These are phyloP conservation scores for Lepiota brunneoincarnata DNA, from an alignment of 768 basidiomycete species.

Conservation along the genomic window DNA sequence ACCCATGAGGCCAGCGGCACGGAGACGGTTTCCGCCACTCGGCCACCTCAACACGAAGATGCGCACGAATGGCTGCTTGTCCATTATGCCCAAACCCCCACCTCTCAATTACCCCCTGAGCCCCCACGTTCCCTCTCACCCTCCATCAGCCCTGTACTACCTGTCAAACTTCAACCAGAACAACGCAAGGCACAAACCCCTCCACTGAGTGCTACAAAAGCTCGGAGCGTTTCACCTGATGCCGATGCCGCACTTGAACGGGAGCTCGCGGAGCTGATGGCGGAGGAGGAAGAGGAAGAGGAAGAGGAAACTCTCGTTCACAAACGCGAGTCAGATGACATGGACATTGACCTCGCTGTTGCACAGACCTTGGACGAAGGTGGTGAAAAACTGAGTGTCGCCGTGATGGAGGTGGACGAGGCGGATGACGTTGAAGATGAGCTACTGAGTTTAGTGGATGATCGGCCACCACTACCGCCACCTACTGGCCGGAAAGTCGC, in stretches of 20 bases:
- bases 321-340: conserved; percentile 36
- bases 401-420: conserved; percentile 22
- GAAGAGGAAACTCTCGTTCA: conserved; percentile 21
- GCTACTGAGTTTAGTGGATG: conserved; percentile 67
- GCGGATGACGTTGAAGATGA: conserved; percentile 61
- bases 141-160: conserved; percentile 23
- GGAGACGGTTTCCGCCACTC: conserved; percentile 8
- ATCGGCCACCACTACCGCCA: conserved; percentile 27
- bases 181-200: conserved; percentile 8
- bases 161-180: conserved; percentile 9
- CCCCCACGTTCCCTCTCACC: conserved; percentile 26
- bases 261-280: conserved; percentile 41
- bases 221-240: conserved; percentile 25
- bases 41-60: conserved; percentile 42
- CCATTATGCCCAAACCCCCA: conserved; percentile 43
- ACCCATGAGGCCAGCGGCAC: background rate
- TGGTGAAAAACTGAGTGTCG: conserved; percentile 14
- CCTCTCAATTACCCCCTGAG: conserved; percentile 24
- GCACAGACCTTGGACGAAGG: conserved; percentile 35
- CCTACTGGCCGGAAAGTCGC: conserved; percentile 3
- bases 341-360: conserved; percentile 46
- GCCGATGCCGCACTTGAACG: conserved; percentile 40
- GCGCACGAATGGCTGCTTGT: conserved; percentile 61
- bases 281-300: conserved; percentile 25
- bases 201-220: conserved; percentile 6